These are phyloP conservation scores for Parasitella parasitica DNA, from an alignment of 371 early-diverging fungal genomes.

Conservation along the genomic window DNA sequence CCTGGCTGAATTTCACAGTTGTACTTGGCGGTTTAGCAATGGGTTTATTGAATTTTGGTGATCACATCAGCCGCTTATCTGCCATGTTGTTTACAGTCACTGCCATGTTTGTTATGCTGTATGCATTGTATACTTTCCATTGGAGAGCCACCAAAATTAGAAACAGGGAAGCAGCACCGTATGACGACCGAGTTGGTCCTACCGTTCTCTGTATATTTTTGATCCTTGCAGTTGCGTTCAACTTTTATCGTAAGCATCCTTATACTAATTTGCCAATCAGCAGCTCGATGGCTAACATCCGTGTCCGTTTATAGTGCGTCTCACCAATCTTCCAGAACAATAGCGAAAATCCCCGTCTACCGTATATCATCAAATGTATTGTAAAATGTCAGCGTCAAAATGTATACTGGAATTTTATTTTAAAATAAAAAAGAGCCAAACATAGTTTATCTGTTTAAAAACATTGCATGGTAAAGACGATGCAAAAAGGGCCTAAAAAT, in stretches of 20 bases:
- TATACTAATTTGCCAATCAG: neutral
- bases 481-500: too few species aligned
- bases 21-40: slow-evolving; percentile 65
- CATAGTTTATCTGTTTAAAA: too few species aligned
- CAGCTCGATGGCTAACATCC: neutral
- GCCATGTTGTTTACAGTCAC: slow-evolving; percentile 68
- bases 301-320: neutral
- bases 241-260: slow-evolving; percentile 79
- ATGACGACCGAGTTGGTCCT: slow-evolving; percentile 65
- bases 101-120: slow-evolving; percentile 70
- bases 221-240: slow-evolving; percentile 72
- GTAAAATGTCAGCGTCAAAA: too few species aligned
- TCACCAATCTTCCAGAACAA: neutral
- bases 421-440: too few species aligned
- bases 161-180: slow-evolving; percentile 54
- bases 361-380: too few species aligned
- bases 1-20: slow-evolving; percentile 65
- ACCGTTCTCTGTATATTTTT: slow-evolving; percentile 77
- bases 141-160: slow-evolving; percentile 78
- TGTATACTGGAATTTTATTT: too few species aligned
- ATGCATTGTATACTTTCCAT: slow-evolving; percentile 81
- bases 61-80: slow-evolving; percentile 52
- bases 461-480: too few species aligned
- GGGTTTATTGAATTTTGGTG: slow-evolving; percentile 71
- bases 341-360: neutral